Evolutionary conservation across 140 eudicot genomes (phyloP).

Genomic region (Senecio squalidus): DNA sequence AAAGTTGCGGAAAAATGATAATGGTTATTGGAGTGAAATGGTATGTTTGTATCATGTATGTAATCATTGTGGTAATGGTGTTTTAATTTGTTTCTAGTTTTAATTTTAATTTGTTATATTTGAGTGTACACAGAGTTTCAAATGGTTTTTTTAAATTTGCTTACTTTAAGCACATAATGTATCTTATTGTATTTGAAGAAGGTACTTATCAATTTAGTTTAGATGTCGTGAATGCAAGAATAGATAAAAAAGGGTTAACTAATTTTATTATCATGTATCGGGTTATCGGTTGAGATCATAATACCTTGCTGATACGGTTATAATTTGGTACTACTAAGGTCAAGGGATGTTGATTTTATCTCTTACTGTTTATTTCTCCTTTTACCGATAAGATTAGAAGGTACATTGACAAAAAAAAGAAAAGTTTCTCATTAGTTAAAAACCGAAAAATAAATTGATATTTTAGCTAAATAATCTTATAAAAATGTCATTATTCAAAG

Average conservation of each 20-base stretch:
- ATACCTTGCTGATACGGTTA: no score
- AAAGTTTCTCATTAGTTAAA: no score
- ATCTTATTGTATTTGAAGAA: conserved; percentile 18
- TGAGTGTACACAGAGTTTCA: conserved; percentile 18
- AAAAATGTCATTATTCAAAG: no score
- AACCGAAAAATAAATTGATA: no score
- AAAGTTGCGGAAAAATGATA: conserved; percentile 15
- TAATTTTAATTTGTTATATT: no score
- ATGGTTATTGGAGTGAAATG: conserved; percentile 19
- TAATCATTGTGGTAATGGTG: conserved; percentile 19
- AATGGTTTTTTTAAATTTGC: conserved; percentile 23
- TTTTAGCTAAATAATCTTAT: no score
- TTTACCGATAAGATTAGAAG: no score
- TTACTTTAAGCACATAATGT: conserved; percentile 19
- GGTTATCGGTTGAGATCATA: no score
- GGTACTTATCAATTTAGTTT: conserved; percentile 6
- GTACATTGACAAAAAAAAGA: no score
- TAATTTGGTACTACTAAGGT: no score
- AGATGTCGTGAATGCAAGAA: background rate
- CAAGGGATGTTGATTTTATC: no score
- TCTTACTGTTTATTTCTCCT: no score
- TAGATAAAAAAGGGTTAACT: background rate
- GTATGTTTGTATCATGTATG: conserved; percentile 27
- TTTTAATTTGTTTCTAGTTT: conserved; percentile 16
- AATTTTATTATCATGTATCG: background rate